Percentiles rank a stretch among this genome's conserved stretches.
Evolutionary conservation across 345 rosid species (phyloP).

Genomic region (Erucastrum elatum): DNA sequence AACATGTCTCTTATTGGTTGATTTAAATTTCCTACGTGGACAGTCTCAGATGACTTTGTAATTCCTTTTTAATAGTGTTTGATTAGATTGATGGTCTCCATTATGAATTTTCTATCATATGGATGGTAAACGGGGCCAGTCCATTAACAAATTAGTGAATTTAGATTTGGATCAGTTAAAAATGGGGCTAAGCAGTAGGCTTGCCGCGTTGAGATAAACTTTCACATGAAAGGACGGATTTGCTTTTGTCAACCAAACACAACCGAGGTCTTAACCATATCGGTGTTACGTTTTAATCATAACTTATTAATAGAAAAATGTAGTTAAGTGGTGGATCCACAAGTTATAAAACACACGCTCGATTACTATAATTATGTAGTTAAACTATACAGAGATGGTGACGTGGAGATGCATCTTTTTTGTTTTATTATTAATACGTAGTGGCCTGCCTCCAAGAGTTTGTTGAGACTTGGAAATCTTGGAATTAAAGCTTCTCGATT

Average conservation of each 20-base stretch:
- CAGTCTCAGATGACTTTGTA: too few species aligned
- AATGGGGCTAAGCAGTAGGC: background rate
- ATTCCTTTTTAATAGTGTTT: too few species aligned
- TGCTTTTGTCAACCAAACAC: slow-evolving; percentile 10
- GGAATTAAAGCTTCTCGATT: slow-evolving; percentile 34
- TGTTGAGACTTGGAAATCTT: slow-evolving; percentile 27
- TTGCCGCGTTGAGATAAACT: background rate
- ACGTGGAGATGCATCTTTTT: slow-evolving; percentile 29
- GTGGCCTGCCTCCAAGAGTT: slow-evolving; percentile 18
- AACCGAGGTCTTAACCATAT: background rate
- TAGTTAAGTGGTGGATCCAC: slow-evolving; percentile 18
- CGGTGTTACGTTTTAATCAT: slow-evolving; percentile 22
- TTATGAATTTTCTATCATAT: background rate
- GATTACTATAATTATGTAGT: background rate
- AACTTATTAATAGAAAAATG: background rate
- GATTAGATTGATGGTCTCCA: background rate
- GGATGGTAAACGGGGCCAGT: background rate
- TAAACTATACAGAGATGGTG: slow-evolving; percentile 15
- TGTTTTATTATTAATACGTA: slow-evolving; percentile 16
- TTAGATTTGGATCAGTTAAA: background rate
- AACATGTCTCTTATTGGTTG: too few species aligned
- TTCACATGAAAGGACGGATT: background rate
- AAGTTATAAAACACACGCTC: background rate
- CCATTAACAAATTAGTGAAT: background rate
- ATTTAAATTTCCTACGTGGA: too few species aligned